These are phyloP conservation scores for Diaporthe caulivora DNA, from an alignment of 2,329 filamentous ascomycete species.

Conservation along the genomic window DNA sequence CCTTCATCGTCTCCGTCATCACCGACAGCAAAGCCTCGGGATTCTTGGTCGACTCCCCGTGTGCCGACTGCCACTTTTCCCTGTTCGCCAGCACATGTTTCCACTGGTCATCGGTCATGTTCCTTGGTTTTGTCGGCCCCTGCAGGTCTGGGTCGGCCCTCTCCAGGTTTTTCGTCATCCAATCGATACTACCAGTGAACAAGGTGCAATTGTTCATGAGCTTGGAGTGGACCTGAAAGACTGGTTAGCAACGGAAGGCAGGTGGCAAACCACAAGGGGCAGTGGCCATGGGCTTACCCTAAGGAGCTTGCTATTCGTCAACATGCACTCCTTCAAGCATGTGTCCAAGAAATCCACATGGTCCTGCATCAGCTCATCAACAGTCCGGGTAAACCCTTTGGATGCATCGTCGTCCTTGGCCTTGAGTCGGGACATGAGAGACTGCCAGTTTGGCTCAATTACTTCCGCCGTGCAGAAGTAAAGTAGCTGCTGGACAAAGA, in stretches of 20 bases:
- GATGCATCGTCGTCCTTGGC: slow-evolving; percentile 62
- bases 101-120: slow-evolving; percentile 74
- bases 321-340: slow-evolving; percentile 98
- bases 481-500: slow-evolving; percentile 95
- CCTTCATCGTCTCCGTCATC: slow-evolving; percentile 84
- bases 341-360: slow-evolving; percentile 98
- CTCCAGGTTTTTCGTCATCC: slow-evolving; percentile 85
- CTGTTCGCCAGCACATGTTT: slow-evolving; percentile 65
- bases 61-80: slow-evolving; percentile 52
- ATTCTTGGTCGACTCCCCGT: slow-evolving; percentile 51
- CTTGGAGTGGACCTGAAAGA: slow-evolving; percentile 94
- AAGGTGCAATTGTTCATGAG: slow-evolving; percentile 95
- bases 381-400: slow-evolving; percentile 72
- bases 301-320: slow-evolving; percentile 94
- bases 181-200: slow-evolving; percentile 91
- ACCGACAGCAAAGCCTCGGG: slow-evolving; percentile 58
- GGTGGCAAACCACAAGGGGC: slow-evolving; percentile 5
- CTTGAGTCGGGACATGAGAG: slow-evolving; percentile 88
- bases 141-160: slow-evolving; percentile 85
- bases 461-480: slow-evolving; percentile 98
- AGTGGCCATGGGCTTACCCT: slow-evolving; percentile 69
- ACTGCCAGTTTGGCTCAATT: slow-evolving; percentile 97
- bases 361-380: slow-evolving; percentile 98
- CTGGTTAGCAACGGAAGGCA: slow-evolving; percentile 22
- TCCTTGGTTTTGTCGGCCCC: slow-evolving; percentile 65